Conservation (phyloP, 2,329 filamentous ascomycete species). For the Nigrospora oryzae region DNA sequence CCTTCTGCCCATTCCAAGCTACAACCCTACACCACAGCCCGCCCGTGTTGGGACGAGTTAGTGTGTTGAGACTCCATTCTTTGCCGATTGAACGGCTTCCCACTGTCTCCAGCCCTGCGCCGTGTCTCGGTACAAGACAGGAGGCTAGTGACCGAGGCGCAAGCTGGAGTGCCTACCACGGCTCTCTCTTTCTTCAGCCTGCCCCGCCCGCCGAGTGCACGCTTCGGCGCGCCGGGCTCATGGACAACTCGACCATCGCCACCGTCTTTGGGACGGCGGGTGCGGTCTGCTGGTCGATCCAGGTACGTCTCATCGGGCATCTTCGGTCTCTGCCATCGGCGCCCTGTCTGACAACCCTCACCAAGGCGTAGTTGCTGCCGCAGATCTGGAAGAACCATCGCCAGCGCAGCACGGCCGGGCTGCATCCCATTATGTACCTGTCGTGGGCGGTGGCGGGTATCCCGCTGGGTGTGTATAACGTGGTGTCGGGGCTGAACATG, state of each 20-base stretch:
- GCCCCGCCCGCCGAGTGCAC: too few species aligned
- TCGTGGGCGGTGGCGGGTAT: conserved; percentile 25
- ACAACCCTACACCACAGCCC: too few species aligned
- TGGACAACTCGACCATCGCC: background rate
- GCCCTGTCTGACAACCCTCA: background rate
- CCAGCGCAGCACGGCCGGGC: conserved; percentile 54
- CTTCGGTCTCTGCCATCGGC: background rate
- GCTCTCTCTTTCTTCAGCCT: too few species aligned
- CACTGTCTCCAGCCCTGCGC: too few species aligned
- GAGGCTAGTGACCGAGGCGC: too few species aligned
- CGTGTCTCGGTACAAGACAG: too few species aligned
- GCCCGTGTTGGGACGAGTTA: too few species aligned
- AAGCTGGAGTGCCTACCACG: too few species aligned
- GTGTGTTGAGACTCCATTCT: too few species aligned
- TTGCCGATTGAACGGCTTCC: too few species aligned
- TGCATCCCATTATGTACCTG: conserved; percentile 66
- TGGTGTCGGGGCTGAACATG: conserved; percentile 30
- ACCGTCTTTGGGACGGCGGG: background rate
- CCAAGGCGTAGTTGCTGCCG: conserved; percentile 45
- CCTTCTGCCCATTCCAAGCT: too few species aligned
- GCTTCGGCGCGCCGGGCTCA: background rate
- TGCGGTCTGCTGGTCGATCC: conserved; percentile 54
- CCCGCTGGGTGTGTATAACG: conserved; percentile 27
- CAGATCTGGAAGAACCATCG: conserved; percentile 63
- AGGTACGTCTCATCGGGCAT: conserved; percentile 27